phyloP scores from a whole-genome alignment of 345 rosid genomes.

The Populus euphratica region DNA sequence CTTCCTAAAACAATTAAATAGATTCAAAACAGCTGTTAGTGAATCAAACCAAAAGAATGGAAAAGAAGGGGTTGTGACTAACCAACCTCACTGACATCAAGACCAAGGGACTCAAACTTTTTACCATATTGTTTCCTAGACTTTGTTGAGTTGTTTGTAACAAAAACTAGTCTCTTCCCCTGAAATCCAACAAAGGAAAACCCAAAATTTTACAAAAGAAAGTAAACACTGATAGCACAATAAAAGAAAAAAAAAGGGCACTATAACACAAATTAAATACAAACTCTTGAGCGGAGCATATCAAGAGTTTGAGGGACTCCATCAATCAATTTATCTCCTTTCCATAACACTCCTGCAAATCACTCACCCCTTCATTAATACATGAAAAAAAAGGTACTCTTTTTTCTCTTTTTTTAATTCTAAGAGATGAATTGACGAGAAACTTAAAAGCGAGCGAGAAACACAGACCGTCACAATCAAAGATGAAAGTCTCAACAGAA shows the following conservation, averaged over 20 bases:
- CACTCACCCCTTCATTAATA: background rate
- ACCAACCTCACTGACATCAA: constrained; percentile 70
- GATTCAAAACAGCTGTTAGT: background rate
- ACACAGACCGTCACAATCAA: constrained; percentile 77
- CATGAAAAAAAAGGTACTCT: background rate
- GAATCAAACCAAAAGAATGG: background rate
- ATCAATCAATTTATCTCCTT: constrained; percentile 89
- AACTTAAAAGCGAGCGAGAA: background rate
- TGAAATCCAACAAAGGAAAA: constrained; percentile 15
- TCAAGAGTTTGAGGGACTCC: constrained; percentile 95
- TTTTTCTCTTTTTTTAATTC: background rate
- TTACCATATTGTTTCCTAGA: constrained; percentile 96
- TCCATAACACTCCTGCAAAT: constrained; percentile 89
- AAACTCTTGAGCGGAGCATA: constrained; percentile 87
- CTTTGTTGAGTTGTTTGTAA: constrained; percentile 93
- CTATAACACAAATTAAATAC: constrained; percentile 3
- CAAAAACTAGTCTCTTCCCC: constrained; percentile 95
- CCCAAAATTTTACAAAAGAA: background rate
- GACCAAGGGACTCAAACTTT: constrained; percentile 90
- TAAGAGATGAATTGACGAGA: background rate
- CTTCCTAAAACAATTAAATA: constrained; percentile 54
- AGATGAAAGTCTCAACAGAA: constrained; percentile 89
- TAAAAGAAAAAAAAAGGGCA: background rate
- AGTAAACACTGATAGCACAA: background rate
- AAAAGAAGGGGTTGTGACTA: background rate